A percentile compares a stretch with the other conserved stretches of the same genome.
Conservation (phyloP, 1,284 basidiomycete species). For the Naganishia liquefaciens region DNA sequence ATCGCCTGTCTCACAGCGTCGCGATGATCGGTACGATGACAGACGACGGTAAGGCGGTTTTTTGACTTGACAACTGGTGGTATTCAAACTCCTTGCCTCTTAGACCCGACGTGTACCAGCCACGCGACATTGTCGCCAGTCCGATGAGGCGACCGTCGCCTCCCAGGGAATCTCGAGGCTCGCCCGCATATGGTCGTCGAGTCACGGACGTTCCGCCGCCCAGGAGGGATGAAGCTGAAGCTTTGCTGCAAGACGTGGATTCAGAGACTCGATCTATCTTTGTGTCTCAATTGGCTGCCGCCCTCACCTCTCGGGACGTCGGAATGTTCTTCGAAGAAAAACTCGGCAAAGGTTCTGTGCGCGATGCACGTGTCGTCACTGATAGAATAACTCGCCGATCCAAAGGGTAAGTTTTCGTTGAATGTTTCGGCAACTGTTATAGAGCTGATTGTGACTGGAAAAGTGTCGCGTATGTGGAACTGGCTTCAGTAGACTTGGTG, state of each 20-base stretch:
- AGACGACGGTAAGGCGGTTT: slow-evolving; percentile 42
- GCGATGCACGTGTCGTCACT: slow-evolving; percentile 92
- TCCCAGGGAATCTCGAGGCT: slow-evolving; percentile 34
- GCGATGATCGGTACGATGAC: slow-evolving; percentile 18
- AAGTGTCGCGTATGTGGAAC: slow-evolving; percentile 95
- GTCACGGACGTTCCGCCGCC: slow-evolving; percentile 19
- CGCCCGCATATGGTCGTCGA: slow-evolving; percentile 34
- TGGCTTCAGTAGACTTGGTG: slow-evolving; percentile 83
- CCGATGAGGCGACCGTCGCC: slow-evolving; percentile 29
- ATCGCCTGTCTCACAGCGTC: slow-evolving; percentile 6
- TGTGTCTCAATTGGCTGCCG: slow-evolving; percentile 93
- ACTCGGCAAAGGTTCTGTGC: slow-evolving; percentile 84
- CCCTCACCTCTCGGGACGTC: slow-evolving; percentile 90
- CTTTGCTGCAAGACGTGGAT: slow-evolving; percentile 60
- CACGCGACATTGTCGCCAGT: slow-evolving; percentile 11
- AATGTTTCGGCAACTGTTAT: neutral
- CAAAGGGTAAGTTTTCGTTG: slow-evolving; percentile 71
- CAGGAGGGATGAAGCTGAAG: slow-evolving; percentile 34
- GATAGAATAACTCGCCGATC: slow-evolving; percentile 89
- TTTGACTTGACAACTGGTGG: slow-evolving; percentile 66
- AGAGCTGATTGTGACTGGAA: slow-evolving; percentile 21
- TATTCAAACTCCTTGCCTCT: slow-evolving; percentile 52
- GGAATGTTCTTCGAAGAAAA: slow-evolving; percentile 99
- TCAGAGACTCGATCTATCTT: slow-evolving; percentile 96
- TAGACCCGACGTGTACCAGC: slow-evolving; percentile 20